Percentiles rank a stretch among this genome's conserved stretches.
These are phyloP conservation scores for Solanum hybrid DNA, from an alignment of 305 asterid genomes.

Conservation along the genomic window DNA sequence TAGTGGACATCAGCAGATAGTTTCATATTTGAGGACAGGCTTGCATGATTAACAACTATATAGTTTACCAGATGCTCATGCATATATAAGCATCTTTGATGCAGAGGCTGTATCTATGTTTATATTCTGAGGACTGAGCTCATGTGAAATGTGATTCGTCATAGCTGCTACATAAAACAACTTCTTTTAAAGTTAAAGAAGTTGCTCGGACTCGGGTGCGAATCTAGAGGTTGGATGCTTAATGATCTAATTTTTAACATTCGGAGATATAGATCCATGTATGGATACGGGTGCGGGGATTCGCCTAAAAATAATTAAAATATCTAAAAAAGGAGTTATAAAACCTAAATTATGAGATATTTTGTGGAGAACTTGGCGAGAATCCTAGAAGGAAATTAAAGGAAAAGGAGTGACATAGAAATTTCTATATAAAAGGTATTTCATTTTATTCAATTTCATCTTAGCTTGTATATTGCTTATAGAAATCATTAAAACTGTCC, in stretches of 20 bases:
- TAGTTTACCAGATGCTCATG: background rate
- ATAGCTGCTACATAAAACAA: background rate
- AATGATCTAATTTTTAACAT: background rate
- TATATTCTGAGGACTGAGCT: background rate
- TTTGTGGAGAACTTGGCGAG: no score
- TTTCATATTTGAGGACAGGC: background rate
- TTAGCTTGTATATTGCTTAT: no score
- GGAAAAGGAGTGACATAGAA: no score
- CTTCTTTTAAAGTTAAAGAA: background rate
- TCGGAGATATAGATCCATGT: background rate
- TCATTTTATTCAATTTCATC: no score
- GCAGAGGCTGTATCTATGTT: background rate
- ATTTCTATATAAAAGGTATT: no score
- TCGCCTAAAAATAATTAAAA: no score
- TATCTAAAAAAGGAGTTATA: no score
- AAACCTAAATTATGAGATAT: no score
- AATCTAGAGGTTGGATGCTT: background rate
- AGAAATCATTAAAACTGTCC: no score
- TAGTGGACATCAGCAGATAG: conserved; percentile 1
- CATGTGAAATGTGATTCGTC: background rate
- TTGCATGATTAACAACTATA: background rate
- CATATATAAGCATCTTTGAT: background rate
- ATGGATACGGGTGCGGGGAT: no score
- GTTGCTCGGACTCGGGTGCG: background rate
- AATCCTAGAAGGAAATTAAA: no score